A percentile compares a stretch with the other conserved stretches of the same genome.
These are phyloP conservation scores for Mortierella sp. DNA, from an alignment of 371 early-diverging fungal species.

Conservation along the genomic window DNA sequence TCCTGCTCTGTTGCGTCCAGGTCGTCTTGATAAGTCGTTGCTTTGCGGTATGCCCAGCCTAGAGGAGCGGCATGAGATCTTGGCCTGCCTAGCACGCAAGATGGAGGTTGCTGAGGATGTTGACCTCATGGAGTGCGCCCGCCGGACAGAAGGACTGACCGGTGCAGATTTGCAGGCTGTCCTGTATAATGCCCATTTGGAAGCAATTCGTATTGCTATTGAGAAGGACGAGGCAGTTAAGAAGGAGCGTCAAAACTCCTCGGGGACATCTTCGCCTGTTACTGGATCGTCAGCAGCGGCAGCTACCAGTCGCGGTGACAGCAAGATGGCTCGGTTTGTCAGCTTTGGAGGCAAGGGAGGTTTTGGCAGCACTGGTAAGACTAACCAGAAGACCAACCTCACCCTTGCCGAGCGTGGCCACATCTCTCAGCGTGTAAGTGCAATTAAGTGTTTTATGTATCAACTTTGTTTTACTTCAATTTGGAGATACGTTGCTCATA, in stretches of 20 bases:
- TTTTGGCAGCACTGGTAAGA: conserved; percentile 29
- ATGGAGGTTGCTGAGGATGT: conserved; percentile 74
- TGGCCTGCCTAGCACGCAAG: conserved; percentile 74
- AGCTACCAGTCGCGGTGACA: conserved; percentile 25
- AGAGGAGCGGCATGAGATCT: conserved; percentile 82
- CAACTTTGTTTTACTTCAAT: not conserved
- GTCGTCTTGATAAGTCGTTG: conserved; percentile 97
- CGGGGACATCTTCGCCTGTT: conserved; percentile 45
- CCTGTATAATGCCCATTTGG: conserved; percentile 92
- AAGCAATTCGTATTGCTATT: conserved; percentile 85
- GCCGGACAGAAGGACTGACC: conserved; percentile 81
- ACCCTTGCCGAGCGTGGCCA: conserved; percentile 75
- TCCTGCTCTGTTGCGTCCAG: conserved; percentile 97
- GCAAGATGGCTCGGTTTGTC: conserved; percentile 52
- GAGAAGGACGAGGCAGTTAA: conserved; percentile 64
- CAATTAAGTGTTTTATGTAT: not conserved
- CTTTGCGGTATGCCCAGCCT: conserved; percentile 88
- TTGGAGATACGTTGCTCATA: not conserved
- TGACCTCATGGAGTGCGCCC: conserved; percentile 73
- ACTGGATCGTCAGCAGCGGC: conserved; percentile 12
- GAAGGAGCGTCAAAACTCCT: conserved; percentile 51
- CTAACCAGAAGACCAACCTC: conserved; percentile 60
- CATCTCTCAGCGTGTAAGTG: conserved; percentile 69
- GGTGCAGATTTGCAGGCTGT: conserved; percentile 97
- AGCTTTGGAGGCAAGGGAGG: conserved; percentile 50